Evolutionary conservation across 805 yeast species (phyloP), one percentile per base, ranked within the genome.

Genomic region (Pichia ethanolica): DNA sequence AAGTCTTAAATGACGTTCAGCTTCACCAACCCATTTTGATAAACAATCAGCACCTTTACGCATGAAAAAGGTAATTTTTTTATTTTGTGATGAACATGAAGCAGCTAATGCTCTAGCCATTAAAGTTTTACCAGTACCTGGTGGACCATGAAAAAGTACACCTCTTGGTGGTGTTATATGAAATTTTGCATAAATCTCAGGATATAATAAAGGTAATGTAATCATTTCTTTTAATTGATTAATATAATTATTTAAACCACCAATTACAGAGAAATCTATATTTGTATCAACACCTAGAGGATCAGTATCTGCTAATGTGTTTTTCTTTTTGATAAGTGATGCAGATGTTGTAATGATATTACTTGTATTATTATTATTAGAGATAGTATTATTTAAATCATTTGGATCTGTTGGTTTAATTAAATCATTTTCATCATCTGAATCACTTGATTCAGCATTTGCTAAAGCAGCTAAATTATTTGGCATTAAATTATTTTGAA

Each of bases 1-100:
- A 40, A 91, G 71, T 52, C 99, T 72, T 53, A 93, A 71, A 65
- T 93, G 98, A 56, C 99, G 76, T 68, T 93, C 99, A 6, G 98
- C 98, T 67, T 93, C 99, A 60, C 99, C 99, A 4, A 93, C 98
- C 99, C 99, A 93, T 70, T 93, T 93, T 42, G 96, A 87, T 58
- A 93, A 71, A 62, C 95, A 86, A 65, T 93, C 99, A 0, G 99
- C 98, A 55, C 99, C 99, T 64, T 93, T 93, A 54, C 99, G 73
- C 99, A 93, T 93, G 68, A 89, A 93, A 61, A 93, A 93, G 0
- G 99, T 89, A 50, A 93, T 89, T 57, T 93, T 91, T 53, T 84
- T 74, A 12, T 83, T 82, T 14, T 86, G 82, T 0, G 95, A 80
- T 0, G 96, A 86, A 59, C 96, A 89, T 56, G 95, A 86, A 0